These are phyloP conservation scores for Parasitella parasitica DNA, from an alignment of 371 early-diverging fungal genomes.

Conservation along the genomic window DNA sequence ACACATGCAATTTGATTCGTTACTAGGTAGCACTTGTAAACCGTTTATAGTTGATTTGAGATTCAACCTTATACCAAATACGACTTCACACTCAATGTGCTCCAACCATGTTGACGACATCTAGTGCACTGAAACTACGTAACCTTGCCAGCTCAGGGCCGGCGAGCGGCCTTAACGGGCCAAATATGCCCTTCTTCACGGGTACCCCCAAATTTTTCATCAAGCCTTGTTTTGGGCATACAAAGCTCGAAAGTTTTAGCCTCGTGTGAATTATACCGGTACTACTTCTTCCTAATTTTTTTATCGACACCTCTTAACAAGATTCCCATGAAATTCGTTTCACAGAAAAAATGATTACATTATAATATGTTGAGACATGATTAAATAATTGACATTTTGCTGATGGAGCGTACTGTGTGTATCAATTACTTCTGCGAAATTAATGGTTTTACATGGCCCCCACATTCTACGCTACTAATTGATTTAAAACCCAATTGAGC, in stretches of 20 bases:
- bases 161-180: neutral
- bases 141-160: conserved; percentile 3
- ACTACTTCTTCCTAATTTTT: neutral
- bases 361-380: neutral
- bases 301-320: conserved; percentile 2
- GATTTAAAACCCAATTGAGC: neutral
- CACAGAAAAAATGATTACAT: neutral
- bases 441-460: neutral
- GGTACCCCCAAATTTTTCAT: neutral
- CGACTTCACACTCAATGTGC: neutral
- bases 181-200: neutral
- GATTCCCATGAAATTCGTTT: neutral
- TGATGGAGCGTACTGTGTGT: neutral
- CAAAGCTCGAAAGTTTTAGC: neutral
- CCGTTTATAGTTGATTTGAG: neutral
- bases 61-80: neutral
- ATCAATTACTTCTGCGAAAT: neutral
- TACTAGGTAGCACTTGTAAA: neutral
- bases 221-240: neutral
- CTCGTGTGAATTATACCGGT: conserved; percentile 23
- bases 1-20: conserved; percentile 17
- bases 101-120: neutral
- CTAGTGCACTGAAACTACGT: neutral
- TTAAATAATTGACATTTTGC: neutral
- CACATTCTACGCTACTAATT: neutral